Conservation (phyloP, 768 basidiomycete species). For the Hygrophorus pudorinus region DNA sequence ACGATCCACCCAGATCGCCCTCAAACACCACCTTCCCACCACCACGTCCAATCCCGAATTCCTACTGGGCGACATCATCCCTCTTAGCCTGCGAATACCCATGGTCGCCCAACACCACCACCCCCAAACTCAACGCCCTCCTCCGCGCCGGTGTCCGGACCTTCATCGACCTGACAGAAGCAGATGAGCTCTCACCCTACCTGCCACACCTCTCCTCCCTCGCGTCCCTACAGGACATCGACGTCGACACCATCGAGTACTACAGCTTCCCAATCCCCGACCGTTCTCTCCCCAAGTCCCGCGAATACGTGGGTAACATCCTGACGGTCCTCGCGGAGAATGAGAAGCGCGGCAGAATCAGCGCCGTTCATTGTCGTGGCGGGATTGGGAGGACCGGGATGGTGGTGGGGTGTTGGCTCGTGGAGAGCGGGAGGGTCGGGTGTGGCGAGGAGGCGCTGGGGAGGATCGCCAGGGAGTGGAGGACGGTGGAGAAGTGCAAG, state of each 20-base stretch:
- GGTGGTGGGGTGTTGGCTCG: slow-evolving; percentile 64
- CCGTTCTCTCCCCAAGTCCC: slow-evolving; percentile 52
- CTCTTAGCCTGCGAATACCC: slow-evolving; percentile 80
- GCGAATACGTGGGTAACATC: slow-evolving; percentile 48
- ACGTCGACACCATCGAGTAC: slow-evolving; percentile 50
- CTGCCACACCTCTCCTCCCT: slow-evolving; percentile 40
- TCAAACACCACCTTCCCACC: slow-evolving; percentile 8
- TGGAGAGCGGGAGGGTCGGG: slow-evolving; percentile 50
- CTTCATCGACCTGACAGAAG: slow-evolving; percentile 79
- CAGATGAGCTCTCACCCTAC: slow-evolving; percentile 66
- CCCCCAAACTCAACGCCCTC: slow-evolving; percentile 66
- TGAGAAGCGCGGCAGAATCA: slow-evolving; percentile 43
- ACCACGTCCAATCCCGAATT: slow-evolving; percentile 68
- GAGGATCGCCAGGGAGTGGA: slow-evolving; percentile 62
- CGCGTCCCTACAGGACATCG: slow-evolving; percentile 46
- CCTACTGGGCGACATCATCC: slow-evolving; percentile 69
- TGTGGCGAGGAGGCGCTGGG: slow-evolving; percentile 56
- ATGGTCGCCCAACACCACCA: slow-evolving; percentile 53
- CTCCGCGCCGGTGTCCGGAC: slow-evolving; percentile 66
- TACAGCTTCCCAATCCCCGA: slow-evolving; percentile 74
- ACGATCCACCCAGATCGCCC: too few relatives aligned
- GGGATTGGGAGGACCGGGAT: slow-evolving; percentile 67
- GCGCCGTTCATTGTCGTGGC: slow-evolving; percentile 73
- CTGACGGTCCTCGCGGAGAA: slow-evolving; percentile 53
- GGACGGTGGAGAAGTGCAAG: slow-evolving; percentile 66